These are phyloP conservation scores for Chondrostereum purpureum DNA, from an alignment of 1,284 basidiomycete genomes.

Conservation along the genomic window DNA sequence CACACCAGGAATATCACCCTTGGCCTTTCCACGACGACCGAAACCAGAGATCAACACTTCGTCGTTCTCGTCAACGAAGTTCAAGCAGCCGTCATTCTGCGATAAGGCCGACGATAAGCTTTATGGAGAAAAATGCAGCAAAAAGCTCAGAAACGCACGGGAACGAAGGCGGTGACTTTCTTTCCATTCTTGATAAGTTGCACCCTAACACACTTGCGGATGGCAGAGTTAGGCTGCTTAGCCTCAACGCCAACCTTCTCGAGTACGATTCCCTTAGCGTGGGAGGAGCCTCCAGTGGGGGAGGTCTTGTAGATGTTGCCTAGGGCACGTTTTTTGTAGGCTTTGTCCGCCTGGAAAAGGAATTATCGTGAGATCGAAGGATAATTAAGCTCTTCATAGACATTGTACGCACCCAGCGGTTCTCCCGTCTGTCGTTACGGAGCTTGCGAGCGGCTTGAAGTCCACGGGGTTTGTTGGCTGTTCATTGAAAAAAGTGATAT, in stretches of 20 bases:
- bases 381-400: neutral
- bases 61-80: constrained; percentile 99
- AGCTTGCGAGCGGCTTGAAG: constrained; percentile 99
- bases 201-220: constrained; percentile 99
- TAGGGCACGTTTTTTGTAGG: constrained; percentile 99
- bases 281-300: constrained; percentile 97
- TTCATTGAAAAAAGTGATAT: constrained; percentile 13
- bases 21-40: constrained; percentile 98
- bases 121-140: neutral
- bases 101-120: constrained; percentile 10
- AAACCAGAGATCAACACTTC: constrained; percentile 99
- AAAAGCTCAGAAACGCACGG: constrained; percentile 33
- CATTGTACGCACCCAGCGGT: constrained; percentile 81
- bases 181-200: constrained; percentile 99
- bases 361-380: constrained; percentile 1
- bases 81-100: constrained; percentile 97
- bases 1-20: constrained; percentile 96
- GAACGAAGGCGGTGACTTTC: constrained; percentile 90
- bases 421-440: constrained; percentile 88
- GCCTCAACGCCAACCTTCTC: constrained; percentile 96
- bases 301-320: constrained; percentile 99
- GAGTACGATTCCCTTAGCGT: constrained; percentile 99
- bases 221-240: constrained; percentile 99
- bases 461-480: constrained; percentile 97
- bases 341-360: constrained; percentile 81